Evolutionary conservation across 225 moss, liverwort and hornwort genomes (phyloP).

Genomic region (Bryoerythrophyllum caledonicum): DNA sequence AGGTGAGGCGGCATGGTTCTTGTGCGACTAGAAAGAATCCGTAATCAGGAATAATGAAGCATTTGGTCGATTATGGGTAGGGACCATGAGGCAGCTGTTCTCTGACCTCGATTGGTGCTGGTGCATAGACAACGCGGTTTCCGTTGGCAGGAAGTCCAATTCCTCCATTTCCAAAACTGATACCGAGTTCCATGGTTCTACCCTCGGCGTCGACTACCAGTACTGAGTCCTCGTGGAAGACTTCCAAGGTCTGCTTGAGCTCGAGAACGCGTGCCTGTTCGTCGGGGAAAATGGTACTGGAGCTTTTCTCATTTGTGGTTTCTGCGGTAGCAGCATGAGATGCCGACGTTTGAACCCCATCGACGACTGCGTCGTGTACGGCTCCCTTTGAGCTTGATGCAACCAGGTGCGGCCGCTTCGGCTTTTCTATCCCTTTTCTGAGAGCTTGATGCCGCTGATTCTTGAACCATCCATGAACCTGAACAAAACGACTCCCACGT

Average conservation of each 20-base stretch:
- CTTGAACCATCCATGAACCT: conserved; percentile 71
- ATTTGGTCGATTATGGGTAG: conserved; percentile 22
- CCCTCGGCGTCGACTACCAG: conserved; percentile 31
- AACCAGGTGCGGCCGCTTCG: conserved; percentile 42
- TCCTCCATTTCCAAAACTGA: conserved; percentile 46
- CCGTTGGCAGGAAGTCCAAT: conserved; percentile 55
- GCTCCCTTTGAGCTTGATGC: conserved; percentile 30
- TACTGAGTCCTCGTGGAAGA: conserved; percentile 49
- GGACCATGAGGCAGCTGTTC: conserved; percentile 35
- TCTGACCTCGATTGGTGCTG: conserved; percentile 67
- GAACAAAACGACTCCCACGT: background rate
- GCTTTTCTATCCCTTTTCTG: conserved; percentile 44
- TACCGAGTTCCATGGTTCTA: conserved; percentile 28
- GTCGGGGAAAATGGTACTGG: conserved; percentile 56
- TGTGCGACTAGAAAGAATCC: conserved; percentile 33
- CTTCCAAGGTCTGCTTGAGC: conserved; percentile 65
- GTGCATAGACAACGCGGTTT: conserved; percentile 72
- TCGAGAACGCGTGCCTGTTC: conserved; percentile 72
- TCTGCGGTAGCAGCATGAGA: conserved; percentile 17
- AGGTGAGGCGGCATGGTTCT: conserved; percentile 13
- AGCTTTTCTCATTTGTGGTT: conserved; percentile 25
- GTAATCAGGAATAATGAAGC: conserved; percentile 14
- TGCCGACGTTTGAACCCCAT: conserved; percentile 11
- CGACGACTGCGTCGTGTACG: background rate
- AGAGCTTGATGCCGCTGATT: conserved; percentile 63